Evolutionary conservation across 768 basidiomycete genomes (phyloP), one percentile per base, ranked within the genome.

Genomic region (Flagelloscypha sp.): DNA sequence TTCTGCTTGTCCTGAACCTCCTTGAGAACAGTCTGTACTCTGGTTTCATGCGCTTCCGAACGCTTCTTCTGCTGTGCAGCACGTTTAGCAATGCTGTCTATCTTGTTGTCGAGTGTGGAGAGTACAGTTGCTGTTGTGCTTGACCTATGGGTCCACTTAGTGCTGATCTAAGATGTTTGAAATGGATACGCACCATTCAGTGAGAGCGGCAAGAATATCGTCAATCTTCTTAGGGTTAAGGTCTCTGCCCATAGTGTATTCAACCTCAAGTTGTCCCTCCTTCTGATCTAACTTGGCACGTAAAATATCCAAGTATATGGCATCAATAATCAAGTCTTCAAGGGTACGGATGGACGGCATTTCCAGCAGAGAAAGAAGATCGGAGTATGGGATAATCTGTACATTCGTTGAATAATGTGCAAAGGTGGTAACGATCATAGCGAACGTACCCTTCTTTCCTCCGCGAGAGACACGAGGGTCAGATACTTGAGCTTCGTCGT

Each of bases 311-410:
- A 86, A 76, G 59, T 97, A 98, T 57, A 97, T 92, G 8, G 85
- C 85, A 49, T 97, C 92, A 56, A 99, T 98, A 53, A 98, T 86
- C 44, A 97, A 76, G 58, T 97, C 93, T 56, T 99, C 94, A 3
- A 99, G 78, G 38, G 85, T 85, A 36, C 93, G 81, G 39, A 93
- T 76, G 5, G 74, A 79, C 3, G 77, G 67, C 57, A 94, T 70
- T 32, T 87, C 74, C 13, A 99, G 72, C 3, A 71, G 63, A 33
- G 72, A 53, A 6, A 87, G 72, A 2, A 98, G 72, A 23, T 70
- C 60, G 7, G 76, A 56, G 56, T 98, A 98, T 0, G 88, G 77
- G 3, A 97, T 73, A 47, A 87, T 84, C 90, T 85, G 48, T 36
- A 16, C 33, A 12, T 11, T 35, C 22, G 18, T 5, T 36, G 13